phyloP scores from a whole-genome alignment of 1,139 yeast genomes.

The Diutina ranongensis region DNA sequence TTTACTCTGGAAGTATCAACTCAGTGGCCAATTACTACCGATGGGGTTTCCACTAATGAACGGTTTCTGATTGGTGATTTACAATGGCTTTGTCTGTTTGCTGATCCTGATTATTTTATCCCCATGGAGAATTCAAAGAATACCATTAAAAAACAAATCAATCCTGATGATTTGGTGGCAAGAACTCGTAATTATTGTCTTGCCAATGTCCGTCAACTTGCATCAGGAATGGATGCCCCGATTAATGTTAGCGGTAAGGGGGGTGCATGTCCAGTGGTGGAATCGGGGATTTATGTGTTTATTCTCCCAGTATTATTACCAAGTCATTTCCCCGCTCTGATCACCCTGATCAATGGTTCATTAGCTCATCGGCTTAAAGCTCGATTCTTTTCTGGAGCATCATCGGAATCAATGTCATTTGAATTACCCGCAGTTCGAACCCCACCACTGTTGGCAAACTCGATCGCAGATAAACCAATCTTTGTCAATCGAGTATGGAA shows the following conservation, averaged over 20 bases:
- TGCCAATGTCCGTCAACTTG: constrained; percentile 14
- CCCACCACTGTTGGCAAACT: constrained; percentile 69
- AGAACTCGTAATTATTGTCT: constrained; percentile 27
- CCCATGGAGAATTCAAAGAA: constrained; percentile 17
- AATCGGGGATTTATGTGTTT: constrained; percentile 69
- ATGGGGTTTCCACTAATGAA: constrained; percentile 29
- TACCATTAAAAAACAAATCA: constrained; percentile 17
- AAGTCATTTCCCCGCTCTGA: constrained; percentile 60
- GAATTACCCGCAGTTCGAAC: constrained; percentile 52
- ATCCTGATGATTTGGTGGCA: constrained; percentile 24
- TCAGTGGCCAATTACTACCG: constrained; percentile 46
- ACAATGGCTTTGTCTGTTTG: constrained; percentile 34
- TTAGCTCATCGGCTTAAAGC: constrained; percentile 19
- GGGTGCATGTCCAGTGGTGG: not conserved
- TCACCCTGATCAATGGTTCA: constrained; percentile 43
- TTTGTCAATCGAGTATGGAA: constrained; percentile 80
- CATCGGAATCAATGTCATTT: constrained; percentile 17
- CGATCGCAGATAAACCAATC: constrained; percentile 70
- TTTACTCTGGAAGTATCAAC: constrained; percentile 25
- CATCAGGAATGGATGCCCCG: constrained; percentile 9
- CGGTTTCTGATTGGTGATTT: constrained; percentile 36
- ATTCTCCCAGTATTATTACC: constrained; percentile 63
- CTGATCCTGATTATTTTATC: constrained; percentile 38
- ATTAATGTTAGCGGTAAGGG: not conserved
- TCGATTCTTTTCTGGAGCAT: constrained; percentile 15